Evolutionary conservation across 148 eudicot genomes (phyloP).

Genomic region (Heliosperma pusillum): DNA sequence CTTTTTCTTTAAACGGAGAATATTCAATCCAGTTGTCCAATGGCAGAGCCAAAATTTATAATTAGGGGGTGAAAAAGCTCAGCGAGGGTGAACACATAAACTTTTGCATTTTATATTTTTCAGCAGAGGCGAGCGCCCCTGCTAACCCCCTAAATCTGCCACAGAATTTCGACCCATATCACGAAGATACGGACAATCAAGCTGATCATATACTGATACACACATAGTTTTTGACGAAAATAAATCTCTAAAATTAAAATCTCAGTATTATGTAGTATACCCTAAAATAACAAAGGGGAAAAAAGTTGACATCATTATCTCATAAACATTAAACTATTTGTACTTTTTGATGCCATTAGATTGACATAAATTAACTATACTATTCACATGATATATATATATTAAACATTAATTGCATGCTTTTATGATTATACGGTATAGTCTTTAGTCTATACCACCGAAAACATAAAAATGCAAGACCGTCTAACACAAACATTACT

Average conservation of each 20-base stretch:
- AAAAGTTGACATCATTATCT: not conserved
- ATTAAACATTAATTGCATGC: not conserved
- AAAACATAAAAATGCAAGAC: not conserved
- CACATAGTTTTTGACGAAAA: conserved; percentile 15
- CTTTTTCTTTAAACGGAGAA: too few relatives aligned
- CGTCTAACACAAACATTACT: not conserved
- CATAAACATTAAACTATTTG: conserved; percentile 12
- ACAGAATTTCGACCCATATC: too few relatives aligned
- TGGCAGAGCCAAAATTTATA: too few relatives aligned
- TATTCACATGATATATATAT: conserved; percentile 20
- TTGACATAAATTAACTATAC: conserved; percentile 8
- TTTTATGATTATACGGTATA: not conserved
- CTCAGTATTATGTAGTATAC: too few relatives aligned
- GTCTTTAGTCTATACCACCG: not conserved
- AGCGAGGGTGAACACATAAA: too few relatives aligned
- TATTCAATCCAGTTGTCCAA: too few relatives aligned
- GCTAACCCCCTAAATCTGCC: too few relatives aligned
- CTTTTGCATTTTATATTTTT: too few relatives aligned
- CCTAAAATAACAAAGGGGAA: not conserved
- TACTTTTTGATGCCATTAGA: not conserved
- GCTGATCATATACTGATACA: not conserved
- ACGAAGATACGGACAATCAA: too few relatives aligned
- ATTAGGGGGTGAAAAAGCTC: too few relatives aligned
- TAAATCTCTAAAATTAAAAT: conserved; percentile 5
- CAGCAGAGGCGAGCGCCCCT: too few relatives aligned